A percentile compares a stretch with the other conserved stretches of the same genome.
These are phyloP conservation scores for Penicillium sp. DNA, from an alignment of 2,329 filamentous ascomycete genomes.

Conservation along the genomic window DNA sequence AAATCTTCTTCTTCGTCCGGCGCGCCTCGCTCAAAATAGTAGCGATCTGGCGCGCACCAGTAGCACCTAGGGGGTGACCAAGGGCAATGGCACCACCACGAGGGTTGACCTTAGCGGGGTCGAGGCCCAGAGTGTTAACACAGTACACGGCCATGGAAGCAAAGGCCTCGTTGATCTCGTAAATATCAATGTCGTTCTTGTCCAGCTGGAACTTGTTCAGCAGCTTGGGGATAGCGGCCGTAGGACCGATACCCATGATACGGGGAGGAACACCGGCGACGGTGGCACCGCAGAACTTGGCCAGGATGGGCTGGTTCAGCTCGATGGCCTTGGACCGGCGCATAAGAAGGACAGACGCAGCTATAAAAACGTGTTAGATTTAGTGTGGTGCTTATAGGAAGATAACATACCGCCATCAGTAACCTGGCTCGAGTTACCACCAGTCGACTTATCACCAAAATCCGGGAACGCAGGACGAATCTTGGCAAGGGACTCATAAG, in stretches of 20 bases:
- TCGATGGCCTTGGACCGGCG: slow-evolving; percentile 83
- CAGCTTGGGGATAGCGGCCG: slow-evolving; percentile 69
- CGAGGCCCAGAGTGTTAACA: slow-evolving; percentile 60
- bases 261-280: slow-evolving; percentile 84
- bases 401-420: slow-evolving; percentile 71
- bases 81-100: slow-evolving; percentile 90
- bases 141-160: slow-evolving; percentile 98
- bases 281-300: slow-evolving; percentile 89
- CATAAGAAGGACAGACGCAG: slow-evolving; percentile 86
- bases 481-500: slow-evolving; percentile 74
- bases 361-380: slow-evolving; percentile 36
- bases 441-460: slow-evolving; percentile 80
- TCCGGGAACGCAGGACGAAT: slow-evolving; percentile 85
- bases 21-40: slow-evolving; percentile 83
- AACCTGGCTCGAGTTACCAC: slow-evolving; percentile 90
- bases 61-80: slow-evolving; percentile 86
- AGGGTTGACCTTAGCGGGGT: slow-evolving; percentile 75
- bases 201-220: slow-evolving; percentile 72
- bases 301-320: slow-evolving; percentile 84
- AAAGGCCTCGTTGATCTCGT: slow-evolving; percentile 97
- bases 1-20: slow-evolving; percentile 80
- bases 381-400: slow-evolving; percentile 1
- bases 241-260: slow-evolving; percentile 82
- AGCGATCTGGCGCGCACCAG: slow-evolving; percentile 82
- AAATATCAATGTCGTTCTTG: slow-evolving; percentile 77